These are phyloP conservation scores for Sequoia sempervirens DNA, from an alignment of 75 land plant species.

Conservation along the genomic window DNA sequence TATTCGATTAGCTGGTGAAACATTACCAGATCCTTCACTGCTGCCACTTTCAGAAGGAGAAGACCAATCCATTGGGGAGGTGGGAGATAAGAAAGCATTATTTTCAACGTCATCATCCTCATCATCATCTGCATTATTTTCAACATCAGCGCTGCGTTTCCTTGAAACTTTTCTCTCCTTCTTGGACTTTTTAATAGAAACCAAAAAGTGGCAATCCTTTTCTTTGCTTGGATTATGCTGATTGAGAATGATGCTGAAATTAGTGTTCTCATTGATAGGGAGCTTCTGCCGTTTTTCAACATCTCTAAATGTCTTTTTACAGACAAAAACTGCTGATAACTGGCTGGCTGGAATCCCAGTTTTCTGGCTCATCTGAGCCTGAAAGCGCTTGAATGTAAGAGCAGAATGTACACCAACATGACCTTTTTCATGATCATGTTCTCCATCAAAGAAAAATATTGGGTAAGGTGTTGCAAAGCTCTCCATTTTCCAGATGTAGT, in stretches of 20 bases:
- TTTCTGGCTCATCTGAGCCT: constrained; percentile 45
- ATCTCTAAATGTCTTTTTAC: constrained; percentile 21
- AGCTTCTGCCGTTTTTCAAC: constrained; percentile 35
- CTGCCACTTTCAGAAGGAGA: constrained; percentile 2
- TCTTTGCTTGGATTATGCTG: constrained; percentile 60
- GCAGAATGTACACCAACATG: constrained; percentile 50
- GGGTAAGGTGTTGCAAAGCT: constrained; percentile 53
- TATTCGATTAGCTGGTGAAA: neutral
- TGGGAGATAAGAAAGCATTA: constrained; percentile 2
- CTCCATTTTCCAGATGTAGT: constrained; percentile 12
- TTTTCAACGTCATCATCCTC: constrained; percentile 12
- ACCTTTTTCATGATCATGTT: constrained; percentile 60
- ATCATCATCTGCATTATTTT: constrained; percentile 33
- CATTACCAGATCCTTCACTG: constrained; percentile 8
- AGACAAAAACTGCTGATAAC: constrained; percentile 58
- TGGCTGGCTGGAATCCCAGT: constrained; percentile 74
- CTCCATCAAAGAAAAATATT: constrained; percentile 80
- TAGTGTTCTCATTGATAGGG: constrained; percentile 63
- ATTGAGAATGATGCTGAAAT: constrained; percentile 55
- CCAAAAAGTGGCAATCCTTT: constrained; percentile 59
- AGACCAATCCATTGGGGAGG: constrained; percentile 5
- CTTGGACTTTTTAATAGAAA: constrained; percentile 52
- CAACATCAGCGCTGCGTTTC: constrained; percentile 39
- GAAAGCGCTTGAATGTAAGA: constrained; percentile 60
- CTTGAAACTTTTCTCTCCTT: constrained; percentile 39